Percentiles rank a stretch among this genome's conserved stretches.
These are phyloP conservation scores for Spathaspora sp. DNA, from an alignment of 1,139 yeast species.

Conservation along the genomic window DNA sequence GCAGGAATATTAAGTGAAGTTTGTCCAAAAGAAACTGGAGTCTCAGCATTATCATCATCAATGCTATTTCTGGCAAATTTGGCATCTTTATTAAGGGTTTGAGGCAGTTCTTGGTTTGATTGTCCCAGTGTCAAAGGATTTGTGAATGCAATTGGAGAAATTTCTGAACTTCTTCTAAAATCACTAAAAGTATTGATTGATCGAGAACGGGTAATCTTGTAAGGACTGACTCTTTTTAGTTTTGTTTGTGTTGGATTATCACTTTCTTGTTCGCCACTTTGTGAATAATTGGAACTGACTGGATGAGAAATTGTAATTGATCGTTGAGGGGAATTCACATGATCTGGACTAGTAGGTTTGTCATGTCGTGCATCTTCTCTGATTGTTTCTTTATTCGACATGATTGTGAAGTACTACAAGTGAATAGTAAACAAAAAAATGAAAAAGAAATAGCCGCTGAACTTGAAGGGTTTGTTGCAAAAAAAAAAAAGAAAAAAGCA, in stretches of 20 bases:
- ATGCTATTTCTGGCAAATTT: slow-evolving; percentile 6
- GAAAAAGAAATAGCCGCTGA: neutral
- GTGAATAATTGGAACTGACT: neutral
- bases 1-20: slow-evolving; percentile 5
- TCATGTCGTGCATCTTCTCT: neutral
- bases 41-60: slow-evolving; percentile 14
- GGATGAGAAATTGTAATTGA: slow-evolving; percentile 13
- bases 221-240: slow-evolving; percentile 10
- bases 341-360: neutral
- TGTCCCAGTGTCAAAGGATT: neutral
- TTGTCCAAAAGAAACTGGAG: slow-evolving; percentile 7
- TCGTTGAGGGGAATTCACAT: slow-evolving; percentile 4
- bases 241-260: slow-evolving; percentile 3
- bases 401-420: neutral
- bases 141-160: slow-evolving; percentile 5
- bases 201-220: slow-evolving; percentile 12
- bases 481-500: neutral
- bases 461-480: neutral
- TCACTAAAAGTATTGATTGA: slow-evolving; percentile 14
- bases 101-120: slow-evolving; percentile 2
- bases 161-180: slow-evolving; percentile 8
- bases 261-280: neutral
- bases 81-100: neutral
- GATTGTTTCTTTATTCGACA: neutral
- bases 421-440: neutral